phyloP scores from a whole-genome alignment of 2,329 filamentous ascomycete species.

The Rhynchosporium secalis region DNA sequence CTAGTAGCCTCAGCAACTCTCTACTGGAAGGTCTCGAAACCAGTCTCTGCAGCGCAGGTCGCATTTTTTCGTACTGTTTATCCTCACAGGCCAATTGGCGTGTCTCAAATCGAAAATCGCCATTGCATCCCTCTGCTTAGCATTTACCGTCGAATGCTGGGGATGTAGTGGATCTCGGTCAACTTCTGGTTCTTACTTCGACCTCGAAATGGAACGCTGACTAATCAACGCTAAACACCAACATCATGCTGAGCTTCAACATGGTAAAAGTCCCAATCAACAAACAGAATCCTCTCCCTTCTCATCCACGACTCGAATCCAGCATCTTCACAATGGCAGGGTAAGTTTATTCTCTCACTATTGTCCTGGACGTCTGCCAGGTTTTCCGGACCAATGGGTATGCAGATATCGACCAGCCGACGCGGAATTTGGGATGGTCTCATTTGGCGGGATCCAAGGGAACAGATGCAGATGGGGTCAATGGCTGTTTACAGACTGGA shows the following conservation, averaged over 20 bases:
- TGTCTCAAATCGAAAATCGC: slow-evolving; percentile 15
- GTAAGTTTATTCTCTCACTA: slow-evolving; percentile 29
- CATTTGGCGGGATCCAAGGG: slow-evolving; percentile 11
- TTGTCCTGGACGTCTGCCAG: neutral
- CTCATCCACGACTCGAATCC: slow-evolving; percentile 12
- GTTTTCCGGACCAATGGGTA: neutral
- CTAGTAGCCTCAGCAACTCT: slow-evolving; percentile 20
- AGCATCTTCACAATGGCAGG: slow-evolving; percentile 32
- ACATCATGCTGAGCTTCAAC: slow-evolving; percentile 29
- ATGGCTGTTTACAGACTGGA: neutral
- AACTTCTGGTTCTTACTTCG: no score
- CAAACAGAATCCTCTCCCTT: slow-evolving; percentile 10
- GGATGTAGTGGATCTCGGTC: neutral
- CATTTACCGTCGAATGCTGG: neutral
- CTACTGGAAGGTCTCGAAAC: slow-evolving; percentile 37
- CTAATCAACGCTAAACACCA: slow-evolving; percentile 12
- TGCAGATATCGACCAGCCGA: neutral
- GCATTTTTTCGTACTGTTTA: slow-evolving; percentile 27
- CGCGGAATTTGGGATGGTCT: slow-evolving; percentile 17
- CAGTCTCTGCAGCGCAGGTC: slow-evolving; percentile 36
- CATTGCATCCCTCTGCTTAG: slow-evolving; percentile 31
- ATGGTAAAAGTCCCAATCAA: slow-evolving; percentile 26
- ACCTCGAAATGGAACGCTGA: slow-evolving; percentile 3
- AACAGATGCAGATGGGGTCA: neutral
- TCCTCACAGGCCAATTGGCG: slow-evolving; percentile 21